Evolutionary conservation across 2,329 filamentous ascomycete genomes (phyloP).

Genomic region (Aspergillus texensis): DNA sequence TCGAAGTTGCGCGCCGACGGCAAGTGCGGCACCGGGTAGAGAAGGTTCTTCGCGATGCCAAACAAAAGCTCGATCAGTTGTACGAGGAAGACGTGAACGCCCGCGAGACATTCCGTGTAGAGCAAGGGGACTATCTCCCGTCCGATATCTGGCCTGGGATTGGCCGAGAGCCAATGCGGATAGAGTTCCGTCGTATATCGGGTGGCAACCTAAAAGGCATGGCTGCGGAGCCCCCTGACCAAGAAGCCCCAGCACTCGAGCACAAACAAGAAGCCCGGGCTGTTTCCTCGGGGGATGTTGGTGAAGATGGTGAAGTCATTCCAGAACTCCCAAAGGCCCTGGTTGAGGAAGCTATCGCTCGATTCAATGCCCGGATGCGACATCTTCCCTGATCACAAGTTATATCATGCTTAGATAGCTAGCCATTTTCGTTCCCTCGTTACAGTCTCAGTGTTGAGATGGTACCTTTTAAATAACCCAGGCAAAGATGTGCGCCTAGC

Average conservation of each 20-base stretch:
- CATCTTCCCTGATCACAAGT: constrained; percentile 16
- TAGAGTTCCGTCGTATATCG: constrained; percentile 40
- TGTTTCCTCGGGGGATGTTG: constrained; percentile 13
- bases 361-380: constrained; percentile 38
- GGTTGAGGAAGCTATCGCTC: constrained; percentile 46
- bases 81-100: constrained; percentile 72
- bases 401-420: not conserved
- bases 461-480: too few species aligned
- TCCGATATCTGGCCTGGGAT: constrained; percentile 85
- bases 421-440: not conserved
- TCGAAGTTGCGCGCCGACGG: constrained; percentile 78
- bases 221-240: constrained; percentile 13
- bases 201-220: constrained; percentile 37
- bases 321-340: constrained; percentile 46
- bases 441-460: not conserved
- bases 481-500: not conserved
- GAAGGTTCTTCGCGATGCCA: constrained; percentile 74
- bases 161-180: constrained; percentile 57
- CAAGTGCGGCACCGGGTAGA: constrained; percentile 73
- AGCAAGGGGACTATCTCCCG: constrained; percentile 84
- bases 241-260: constrained; percentile 12
- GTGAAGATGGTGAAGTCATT: constrained; percentile 39
- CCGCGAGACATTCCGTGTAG: constrained; percentile 75
- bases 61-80: constrained; percentile 73
- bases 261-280: constrained; percentile 11